A percentile compares a stretch with the other conserved stretches of the same genome.
These are phyloP conservation scores for Xylariaceae sp. DNA, from an alignment of 2,329 filamentous ascomycete species.

Conservation along the genomic window DNA sequence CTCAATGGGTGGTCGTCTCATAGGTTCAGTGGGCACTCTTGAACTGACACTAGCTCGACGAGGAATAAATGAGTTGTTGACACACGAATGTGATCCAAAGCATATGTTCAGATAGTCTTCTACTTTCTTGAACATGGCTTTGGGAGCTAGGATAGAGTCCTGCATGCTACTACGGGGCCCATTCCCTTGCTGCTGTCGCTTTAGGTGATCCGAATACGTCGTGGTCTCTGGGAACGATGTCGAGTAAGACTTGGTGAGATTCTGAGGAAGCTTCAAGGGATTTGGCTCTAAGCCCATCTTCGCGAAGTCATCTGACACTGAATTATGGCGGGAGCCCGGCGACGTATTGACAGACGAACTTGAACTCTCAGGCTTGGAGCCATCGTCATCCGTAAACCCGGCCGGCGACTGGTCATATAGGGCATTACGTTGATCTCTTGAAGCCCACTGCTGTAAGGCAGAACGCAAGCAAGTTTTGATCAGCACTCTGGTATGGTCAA, in stretches of 20 bases:
- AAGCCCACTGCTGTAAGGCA: conserved; percentile 34
- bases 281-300: conserved; percentile 36
- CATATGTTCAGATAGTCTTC: conserved; percentile 71
- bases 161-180: conserved; percentile 9
- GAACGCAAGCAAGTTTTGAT: conserved; percentile 37
- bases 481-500: conserved; percentile 54
- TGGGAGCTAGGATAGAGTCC: conserved; percentile 37
- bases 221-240: conserved; percentile 40
- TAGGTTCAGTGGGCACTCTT: conserved; percentile 27
- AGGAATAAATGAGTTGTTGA: conserved; percentile 72
- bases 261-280: conserved; percentile 26
- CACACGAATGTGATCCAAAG: conserved; percentile 62
- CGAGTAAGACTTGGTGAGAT: conserved; percentile 39
- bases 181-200: conserved; percentile 6
- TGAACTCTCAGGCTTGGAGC: conserved; percentile 22
- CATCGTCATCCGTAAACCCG: conserved; percentile 21
- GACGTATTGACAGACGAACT: conserved; percentile 24
- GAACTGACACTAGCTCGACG: conserved; percentile 36
- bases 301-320: conserved; percentile 34
- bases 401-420: conserved; percentile 17
- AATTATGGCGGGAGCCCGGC: conserved; percentile 23
- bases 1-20: conserved; percentile 32
- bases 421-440: conserved; percentile 10
- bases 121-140: conserved; percentile 64
- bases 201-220: conserved; percentile 20